phyloP scores from a whole-genome alignment of 805 yeast species.

The Wickerhamomyces strasburgensis region DNA sequence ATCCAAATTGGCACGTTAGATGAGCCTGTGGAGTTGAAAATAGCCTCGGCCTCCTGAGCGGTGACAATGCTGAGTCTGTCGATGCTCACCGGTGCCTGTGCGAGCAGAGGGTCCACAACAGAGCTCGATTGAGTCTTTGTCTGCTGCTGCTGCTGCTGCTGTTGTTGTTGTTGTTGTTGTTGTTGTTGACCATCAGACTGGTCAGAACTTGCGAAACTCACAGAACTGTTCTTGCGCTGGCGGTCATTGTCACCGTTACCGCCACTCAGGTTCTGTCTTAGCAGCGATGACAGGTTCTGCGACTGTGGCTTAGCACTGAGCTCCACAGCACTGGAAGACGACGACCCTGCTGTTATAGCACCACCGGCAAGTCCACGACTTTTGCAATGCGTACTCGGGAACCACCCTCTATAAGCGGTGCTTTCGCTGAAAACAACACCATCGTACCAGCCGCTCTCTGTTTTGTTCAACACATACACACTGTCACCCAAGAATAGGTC shows the following conservation, averaged over 20 bases:
- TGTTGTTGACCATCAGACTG: constrained; percentile 27
- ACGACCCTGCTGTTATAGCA: constrained; percentile 5
- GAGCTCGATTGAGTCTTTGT: constrained; percentile 6
- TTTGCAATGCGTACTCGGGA: constrained; percentile 59
- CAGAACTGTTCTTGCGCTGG: constrained; percentile 44
- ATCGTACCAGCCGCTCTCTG: constrained; percentile 83
- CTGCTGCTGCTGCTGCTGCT: background rate
- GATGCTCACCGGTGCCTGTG: constrained; percentile 3
- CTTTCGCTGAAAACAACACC: constrained; percentile 43
- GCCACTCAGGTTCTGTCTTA: constrained; percentile 22
- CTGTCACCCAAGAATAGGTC: constrained; percentile 61
- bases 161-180: constrained; percentile 2
- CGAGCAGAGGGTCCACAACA: constrained; percentile 23
- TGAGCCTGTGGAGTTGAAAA: constrained; percentile 30
- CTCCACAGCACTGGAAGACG: constrained; percentile 3
- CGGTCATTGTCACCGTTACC: too few species aligned
- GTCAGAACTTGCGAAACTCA: constrained; percentile 38
- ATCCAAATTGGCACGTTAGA: constrained; percentile 49
- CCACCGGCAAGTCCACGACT: background rate
- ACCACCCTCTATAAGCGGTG: constrained; percentile 68
- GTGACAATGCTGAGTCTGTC: constrained; percentile 27
- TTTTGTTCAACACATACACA: constrained; percentile 60
- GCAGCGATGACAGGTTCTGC: constrained; percentile 13
- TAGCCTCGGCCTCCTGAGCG: constrained; percentile 33
- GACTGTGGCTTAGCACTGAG: background rate